Evolutionary conservation across 1,139 yeast species (phyloP), one percentile per base, ranked within the genome.

Genomic region (Torulaspora globosa): DNA sequence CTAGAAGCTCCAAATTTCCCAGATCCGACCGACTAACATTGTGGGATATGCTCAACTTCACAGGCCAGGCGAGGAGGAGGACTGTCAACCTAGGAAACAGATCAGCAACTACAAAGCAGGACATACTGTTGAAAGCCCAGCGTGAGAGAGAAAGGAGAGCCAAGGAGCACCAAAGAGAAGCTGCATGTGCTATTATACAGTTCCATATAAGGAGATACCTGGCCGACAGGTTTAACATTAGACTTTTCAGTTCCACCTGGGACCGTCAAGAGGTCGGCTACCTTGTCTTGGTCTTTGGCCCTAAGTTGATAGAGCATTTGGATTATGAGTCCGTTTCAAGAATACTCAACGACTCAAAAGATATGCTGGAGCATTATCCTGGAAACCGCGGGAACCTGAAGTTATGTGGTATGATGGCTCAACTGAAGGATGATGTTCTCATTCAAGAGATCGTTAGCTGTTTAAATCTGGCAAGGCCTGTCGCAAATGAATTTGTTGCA

Each of bases 71-170:
- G 8, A 74, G 72, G 54, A 75, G 78, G 53, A 70, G 96, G 48
- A 77, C 75, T 33, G 83, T 90, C 53, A 89, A 90, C 62, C 71
- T 89, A 39, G 94, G 96, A 3, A 84, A 84, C 16, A 54, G 49
- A 32, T 19, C 52, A n/a, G 53, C 49, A 6, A 47, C 54, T 14
- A 52, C 61, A 2, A 61, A 55, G 47, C 53, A 53, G 34, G 69
- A 74, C 3, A 69, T 79, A 49, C 67, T 90, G 16, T 78, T 76
- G 51, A 78, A 75, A 51, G 80, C 95, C 3, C 78, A 79, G 54
- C 68, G 69, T 34, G 90, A 86, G 52, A 72, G 97, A 29, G 75
- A 73, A 50, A 75, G 75, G 49, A 72, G 97, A 48, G 89, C 86
- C 50, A 73, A 69, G 23, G 73, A 87, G 28, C 63, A 67, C 12